Conservation (phyloP, 192 early-diverging fungal genomes). For the Jimgerdemannia flammicorona region DNA sequence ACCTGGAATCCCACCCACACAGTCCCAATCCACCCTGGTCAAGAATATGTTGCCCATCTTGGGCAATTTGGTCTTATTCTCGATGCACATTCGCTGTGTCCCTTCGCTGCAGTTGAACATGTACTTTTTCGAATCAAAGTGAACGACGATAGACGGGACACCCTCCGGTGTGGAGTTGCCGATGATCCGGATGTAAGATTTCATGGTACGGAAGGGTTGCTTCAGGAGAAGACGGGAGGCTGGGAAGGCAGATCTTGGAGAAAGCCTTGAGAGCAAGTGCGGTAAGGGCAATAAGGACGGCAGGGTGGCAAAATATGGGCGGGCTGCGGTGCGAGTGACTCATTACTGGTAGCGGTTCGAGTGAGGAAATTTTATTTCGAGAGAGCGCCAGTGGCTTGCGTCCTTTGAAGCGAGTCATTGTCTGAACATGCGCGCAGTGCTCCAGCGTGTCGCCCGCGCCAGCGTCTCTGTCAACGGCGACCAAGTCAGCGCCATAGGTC, state of each 20-base stretch:
- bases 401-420: no score
- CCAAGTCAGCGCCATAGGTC: conserved; percentile 74
- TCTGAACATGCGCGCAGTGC: conserved; percentile 24
- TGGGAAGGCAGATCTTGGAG: background rate
- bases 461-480: conserved; percentile 59
- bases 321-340: background rate
- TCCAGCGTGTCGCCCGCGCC: conserved; percentile 27
- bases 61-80: conserved; percentile 66
- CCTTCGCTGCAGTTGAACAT: conserved; percentile 95
- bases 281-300: background rate
- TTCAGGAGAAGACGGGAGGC: background rate
- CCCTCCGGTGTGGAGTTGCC: conserved; percentile 36
- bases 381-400: no score
- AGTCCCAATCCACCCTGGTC: conserved; percentile 80
- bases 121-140: conserved; percentile 74
- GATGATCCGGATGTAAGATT: conserved; percentile 45
- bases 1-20: conserved; percentile 87
- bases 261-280: background rate
- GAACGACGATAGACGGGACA: conserved; percentile 66
- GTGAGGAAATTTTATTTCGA: background rate
- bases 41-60: conserved; percentile 80
- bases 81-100: conserved; percentile 79
- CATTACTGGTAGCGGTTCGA: background rate
- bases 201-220: conserved; percentile 35
- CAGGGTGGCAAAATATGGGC: no score